Conservation (phyloP, 176 grass and related monocot species). For the Paspalum notatum region DNA sequence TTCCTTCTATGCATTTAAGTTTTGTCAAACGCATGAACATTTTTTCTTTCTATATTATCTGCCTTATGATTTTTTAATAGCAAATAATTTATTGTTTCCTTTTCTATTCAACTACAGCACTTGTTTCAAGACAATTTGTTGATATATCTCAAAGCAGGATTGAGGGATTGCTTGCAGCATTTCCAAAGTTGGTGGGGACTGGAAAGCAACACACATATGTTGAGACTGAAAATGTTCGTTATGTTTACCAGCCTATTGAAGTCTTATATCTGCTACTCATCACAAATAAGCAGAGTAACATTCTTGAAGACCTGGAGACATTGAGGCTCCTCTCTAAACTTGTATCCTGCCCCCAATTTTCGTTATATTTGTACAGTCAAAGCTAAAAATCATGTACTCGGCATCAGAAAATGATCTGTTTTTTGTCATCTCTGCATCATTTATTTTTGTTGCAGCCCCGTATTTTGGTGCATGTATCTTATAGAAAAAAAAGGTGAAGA, state of each 20-base stretch:
- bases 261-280: conserved; percentile 64
- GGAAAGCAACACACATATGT: conserved; percentile 93
- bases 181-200: conserved; percentile 84
- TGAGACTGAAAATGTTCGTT: conserved; percentile 87
- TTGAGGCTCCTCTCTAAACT: conserved; percentile 89
- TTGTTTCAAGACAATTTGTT: conserved; percentile 87
- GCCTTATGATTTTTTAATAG: neutral
- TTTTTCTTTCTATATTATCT: neutral
- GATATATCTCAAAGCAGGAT: conserved; percentile 88
- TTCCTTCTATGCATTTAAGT: conserved; percentile 4
- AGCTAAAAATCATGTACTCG: neutral
- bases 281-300: conserved; percentile 92
- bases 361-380: conserved; percentile 9
- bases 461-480: neutral
- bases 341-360: conserved; percentile 65
- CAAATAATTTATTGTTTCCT: conserved; percentile 12
- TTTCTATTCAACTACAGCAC: conserved; percentile 54
- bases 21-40: neutral
- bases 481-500: neutral
- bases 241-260: conserved; percentile 96
- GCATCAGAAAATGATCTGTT: neutral
- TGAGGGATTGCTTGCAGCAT: conserved; percentile 85
- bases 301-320: conserved; percentile 90
- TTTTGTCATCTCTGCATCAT: neutral
- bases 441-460: neutral